These are phyloP conservation scores for Phtheirospermum japonicum DNA, from an alignment of 257 asterid species.

Conservation along the genomic window DNA sequence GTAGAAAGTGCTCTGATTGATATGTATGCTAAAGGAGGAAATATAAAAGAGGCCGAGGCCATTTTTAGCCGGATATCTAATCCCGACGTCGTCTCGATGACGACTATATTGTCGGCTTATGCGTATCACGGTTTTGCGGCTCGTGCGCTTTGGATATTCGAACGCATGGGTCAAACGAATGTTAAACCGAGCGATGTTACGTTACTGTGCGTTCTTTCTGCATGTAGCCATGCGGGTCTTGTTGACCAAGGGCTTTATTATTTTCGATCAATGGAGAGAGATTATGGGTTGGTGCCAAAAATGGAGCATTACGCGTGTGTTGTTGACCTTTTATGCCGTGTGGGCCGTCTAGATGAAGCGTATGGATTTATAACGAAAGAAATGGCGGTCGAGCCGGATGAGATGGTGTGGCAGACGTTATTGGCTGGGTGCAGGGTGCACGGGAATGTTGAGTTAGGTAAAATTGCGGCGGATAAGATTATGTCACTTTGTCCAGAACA, in stretches of 20 bases:
- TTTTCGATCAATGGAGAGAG: conserved; percentile 42
- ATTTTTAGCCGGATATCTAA: conserved; percentile 36
- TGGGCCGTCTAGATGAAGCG: conserved; percentile 45
- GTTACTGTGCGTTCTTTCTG: conserved; percentile 48
- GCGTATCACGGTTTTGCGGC: conserved; percentile 49
- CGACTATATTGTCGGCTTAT: conserved; percentile 50
- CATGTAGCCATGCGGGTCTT: conserved; percentile 61
- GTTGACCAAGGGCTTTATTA: conserved; percentile 48
- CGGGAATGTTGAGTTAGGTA: conserved; percentile 48
- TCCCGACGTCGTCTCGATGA: conserved; percentile 52
- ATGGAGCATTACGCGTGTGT: conserved; percentile 55
- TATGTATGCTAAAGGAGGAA: conserved; percentile 60
- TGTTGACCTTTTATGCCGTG: conserved; percentile 54
- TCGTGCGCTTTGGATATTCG: conserved; percentile 41
- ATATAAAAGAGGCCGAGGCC: conserved; percentile 42
- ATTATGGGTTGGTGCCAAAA: conserved; percentile 39
- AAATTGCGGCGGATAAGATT: conserved; percentile 47
- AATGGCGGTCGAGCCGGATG: conserved; percentile 47
- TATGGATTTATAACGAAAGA: conserved; percentile 33
- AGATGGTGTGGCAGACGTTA: conserved; percentile 48
- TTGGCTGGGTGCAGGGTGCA: conserved; percentile 52
- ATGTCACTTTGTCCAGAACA: conserved; percentile 35
- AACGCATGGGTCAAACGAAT: conserved; percentile 37
- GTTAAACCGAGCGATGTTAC: conserved; percentile 44
- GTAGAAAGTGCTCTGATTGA: conserved; percentile 46